Percentiles rank a stretch among this genome's conserved stretches.
Evolutionary conservation across 2,329 filamentous ascomycete genomes (phyloP).

Genomic region (Fusarium sp.): DNA sequence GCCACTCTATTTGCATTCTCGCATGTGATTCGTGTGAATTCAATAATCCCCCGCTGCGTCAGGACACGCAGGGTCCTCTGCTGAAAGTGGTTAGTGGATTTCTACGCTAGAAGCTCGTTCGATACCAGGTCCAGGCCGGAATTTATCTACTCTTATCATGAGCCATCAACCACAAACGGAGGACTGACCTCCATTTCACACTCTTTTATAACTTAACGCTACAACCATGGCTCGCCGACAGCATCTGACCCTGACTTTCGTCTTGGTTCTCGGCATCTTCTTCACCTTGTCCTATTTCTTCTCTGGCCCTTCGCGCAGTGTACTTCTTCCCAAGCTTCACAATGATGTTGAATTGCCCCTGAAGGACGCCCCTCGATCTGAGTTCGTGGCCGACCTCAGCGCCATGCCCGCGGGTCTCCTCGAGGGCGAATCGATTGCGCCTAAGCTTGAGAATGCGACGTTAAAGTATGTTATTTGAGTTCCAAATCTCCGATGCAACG

Average conservation of each 20-base stretch:
- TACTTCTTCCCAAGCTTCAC: slow-evolving; percentile 34
- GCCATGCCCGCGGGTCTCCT: slow-evolving; percentile 63
- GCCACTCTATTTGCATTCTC: slow-evolving; percentile 28
- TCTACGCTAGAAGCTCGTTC: slow-evolving; percentile 34
- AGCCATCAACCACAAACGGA: slow-evolving; percentile 37
- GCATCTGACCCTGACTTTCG: slow-evolving; percentile 64
- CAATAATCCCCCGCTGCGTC: slow-evolving; percentile 14
- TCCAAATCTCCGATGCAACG: not conserved
- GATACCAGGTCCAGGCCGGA: slow-evolving; percentile 29
- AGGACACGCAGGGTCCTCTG: slow-evolving; percentile 28
- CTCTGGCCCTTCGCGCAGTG: slow-evolving; percentile 55
- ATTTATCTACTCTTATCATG: slow-evolving; percentile 39
- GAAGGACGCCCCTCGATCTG: slow-evolving; percentile 43
- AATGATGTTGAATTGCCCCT: slow-evolving; percentile 40
- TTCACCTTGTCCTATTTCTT: slow-evolving; percentile 69
- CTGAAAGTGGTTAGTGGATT: slow-evolving; percentile 30
- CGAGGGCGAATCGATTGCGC: slow-evolving; percentile 77
- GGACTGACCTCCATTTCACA: slow-evolving; percentile 41
- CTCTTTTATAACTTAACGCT: slow-evolving; percentile 20
- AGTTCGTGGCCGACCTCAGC: slow-evolving; percentile 55
- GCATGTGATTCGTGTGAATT: slow-evolving; percentile 21
- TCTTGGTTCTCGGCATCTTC: slow-evolving; percentile 66
- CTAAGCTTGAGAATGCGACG: slow-evolving; percentile 85
- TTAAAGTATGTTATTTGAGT: slow-evolving; percentile 68
- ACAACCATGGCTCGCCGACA: slow-evolving; percentile 62